Evolutionary conservation across 257 asterid genomes (phyloP), one percentile per base, ranked within the genome.

Genomic region (Ilex asprella): DNA sequence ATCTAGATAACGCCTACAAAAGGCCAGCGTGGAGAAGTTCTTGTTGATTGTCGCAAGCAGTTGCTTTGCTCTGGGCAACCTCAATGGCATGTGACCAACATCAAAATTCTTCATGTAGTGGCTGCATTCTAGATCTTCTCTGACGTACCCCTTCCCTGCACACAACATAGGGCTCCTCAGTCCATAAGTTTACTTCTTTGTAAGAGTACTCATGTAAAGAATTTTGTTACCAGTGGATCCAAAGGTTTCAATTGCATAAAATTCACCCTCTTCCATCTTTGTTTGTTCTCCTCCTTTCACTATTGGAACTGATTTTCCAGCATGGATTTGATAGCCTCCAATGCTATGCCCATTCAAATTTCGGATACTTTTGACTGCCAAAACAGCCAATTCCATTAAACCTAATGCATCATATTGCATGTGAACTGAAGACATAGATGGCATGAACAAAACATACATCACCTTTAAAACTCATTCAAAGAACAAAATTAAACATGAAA

Each of bases 231-330:
- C 99, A 69, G 99, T 93, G 56, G 99, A 93, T 77, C 94, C 99
- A 51, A 93, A 93, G 59, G 99, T 93, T 77, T 93, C 97, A 16
- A 93, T 93, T 29, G 99, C 99, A 80, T 87, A 93, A 74, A 85
- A 85, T 74, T 93, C 99, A 63, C 99, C 99, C 86, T 93, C 99
- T 76, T 89, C 99, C 99, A 93, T 93, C 78, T 89, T 93, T 49
- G 96, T 89, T 73, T 93, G 96, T 67, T 85, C 97, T 63, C 99
- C 97, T 76, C 99, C 97, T 79, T 93, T 93, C 32, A 93, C 97
- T 39, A 85, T 93, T 16, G 99, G 99, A 71, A 93, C 99, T 62
- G 97, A 93, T 70, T 93, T 93, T n/a, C 91, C 99, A 16, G 95
- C 99, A 66, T 93, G 99, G 72, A 93, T 93, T 78, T 93, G 97